phyloP scores from a whole-genome alignment of 129 eudicot genomes.

The Flaveria ramosissima region DNA sequence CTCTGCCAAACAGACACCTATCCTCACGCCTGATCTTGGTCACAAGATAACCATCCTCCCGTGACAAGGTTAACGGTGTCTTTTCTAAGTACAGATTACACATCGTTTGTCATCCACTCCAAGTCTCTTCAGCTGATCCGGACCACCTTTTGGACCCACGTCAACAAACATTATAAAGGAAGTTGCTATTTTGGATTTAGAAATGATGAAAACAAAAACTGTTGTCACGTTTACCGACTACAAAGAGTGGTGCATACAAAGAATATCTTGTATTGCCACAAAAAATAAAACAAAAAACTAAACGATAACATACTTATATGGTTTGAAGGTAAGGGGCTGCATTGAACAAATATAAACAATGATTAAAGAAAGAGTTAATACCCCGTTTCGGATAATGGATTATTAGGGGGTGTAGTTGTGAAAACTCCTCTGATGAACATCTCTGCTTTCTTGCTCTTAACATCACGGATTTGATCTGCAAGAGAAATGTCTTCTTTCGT shows the following conservation, averaged over 20 bases:
- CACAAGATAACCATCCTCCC: too few relatives aligned
- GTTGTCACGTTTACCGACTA: neutral
- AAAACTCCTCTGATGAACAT: neutral
- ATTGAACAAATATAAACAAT: neutral
- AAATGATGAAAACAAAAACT: neutral
- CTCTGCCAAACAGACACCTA: too few relatives aligned
- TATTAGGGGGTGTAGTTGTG: neutral
- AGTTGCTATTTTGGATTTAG: neutral
- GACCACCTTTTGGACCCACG: too few relatives aligned
- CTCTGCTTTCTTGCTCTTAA: slow-evolving; percentile 12
- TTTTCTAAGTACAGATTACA: too few relatives aligned
- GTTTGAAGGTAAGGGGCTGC: neutral
- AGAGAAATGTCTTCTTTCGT: slow-evolving; percentile 51
- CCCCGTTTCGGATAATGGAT: neutral
- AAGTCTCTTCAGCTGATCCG: too few relatives aligned
- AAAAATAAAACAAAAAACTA: neutral
- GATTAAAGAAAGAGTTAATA: slow-evolving; percentile 1
- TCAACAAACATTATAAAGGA: neutral
- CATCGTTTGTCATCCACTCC: too few relatives aligned
- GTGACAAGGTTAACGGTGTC: too few relatives aligned
- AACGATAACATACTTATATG: neutral
- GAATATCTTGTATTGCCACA: neutral
- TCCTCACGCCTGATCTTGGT: too few relatives aligned
- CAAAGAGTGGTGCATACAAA: slow-evolving; percentile 14
- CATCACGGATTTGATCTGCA: slow-evolving; percentile 71